Evolutionary conservation across 2,329 filamentous ascomycete species (phyloP).

Genomic region (Pyrenophora tritici-repentis): DNA sequence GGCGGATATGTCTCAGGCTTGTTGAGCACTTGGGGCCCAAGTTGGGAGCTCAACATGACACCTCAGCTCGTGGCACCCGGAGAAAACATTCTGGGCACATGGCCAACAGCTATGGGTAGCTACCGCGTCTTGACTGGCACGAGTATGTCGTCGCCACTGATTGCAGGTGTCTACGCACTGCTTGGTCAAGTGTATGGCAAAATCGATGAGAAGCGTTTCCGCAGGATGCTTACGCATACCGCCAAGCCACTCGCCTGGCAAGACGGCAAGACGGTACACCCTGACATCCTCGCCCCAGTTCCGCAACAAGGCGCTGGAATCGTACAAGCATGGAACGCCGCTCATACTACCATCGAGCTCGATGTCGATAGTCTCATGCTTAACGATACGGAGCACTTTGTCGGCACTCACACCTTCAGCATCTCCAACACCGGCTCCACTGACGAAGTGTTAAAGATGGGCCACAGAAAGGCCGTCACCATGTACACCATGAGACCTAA

Average conservation of each 20-base stretch:
- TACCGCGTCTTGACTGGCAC: constrained; percentile 62
- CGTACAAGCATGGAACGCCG: constrained; percentile 24
- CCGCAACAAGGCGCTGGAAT: constrained; percentile 31
- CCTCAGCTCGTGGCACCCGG: constrained; percentile 63
- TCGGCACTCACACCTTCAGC: constrained; percentile 26
- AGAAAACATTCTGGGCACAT: constrained; percentile 64
- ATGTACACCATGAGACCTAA: constrained; percentile 18
- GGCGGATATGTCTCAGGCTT: constrained; percentile 14
- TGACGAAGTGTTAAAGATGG: constrained; percentile 1
- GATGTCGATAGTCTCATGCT: constrained; percentile 21
- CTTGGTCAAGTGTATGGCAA: constrained; percentile 22
- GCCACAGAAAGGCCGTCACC: constrained; percentile 23
- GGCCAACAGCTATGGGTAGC: constrained; percentile 48
- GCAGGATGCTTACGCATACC: constrained; percentile 20
- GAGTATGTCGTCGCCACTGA: constrained; percentile 55
- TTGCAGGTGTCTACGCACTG: constrained; percentile 23
- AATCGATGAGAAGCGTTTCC: constrained; percentile 18
- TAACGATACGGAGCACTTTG: constrained; percentile 34
- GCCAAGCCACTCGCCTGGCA: constrained; percentile 24
- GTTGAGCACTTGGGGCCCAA: constrained; percentile 62
- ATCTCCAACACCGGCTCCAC: constrained; percentile 17
- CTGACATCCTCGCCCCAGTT: constrained; percentile 22
- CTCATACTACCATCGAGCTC: constrained; percentile 16
- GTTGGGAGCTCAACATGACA: constrained; percentile 62
- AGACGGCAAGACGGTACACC: constrained; percentile 11